phyloP scores from a whole-genome alignment of 148 eudicot species.

The Vaccinium vitisidaea region DNA sequence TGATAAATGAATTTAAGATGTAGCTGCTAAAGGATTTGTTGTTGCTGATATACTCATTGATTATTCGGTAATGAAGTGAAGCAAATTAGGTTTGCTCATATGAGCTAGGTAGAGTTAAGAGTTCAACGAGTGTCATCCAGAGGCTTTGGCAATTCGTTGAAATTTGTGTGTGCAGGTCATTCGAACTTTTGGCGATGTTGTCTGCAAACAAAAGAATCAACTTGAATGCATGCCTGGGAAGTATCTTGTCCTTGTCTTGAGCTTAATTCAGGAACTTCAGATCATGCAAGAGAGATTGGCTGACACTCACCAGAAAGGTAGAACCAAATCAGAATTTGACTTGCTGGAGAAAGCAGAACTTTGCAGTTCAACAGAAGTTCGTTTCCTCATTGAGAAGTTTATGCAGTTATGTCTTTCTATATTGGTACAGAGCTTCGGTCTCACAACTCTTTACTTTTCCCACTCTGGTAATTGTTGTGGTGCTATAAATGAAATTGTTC shows the following conservation, averaged over 20 bases:
- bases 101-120: neutral
- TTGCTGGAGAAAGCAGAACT: conserved; percentile 26
- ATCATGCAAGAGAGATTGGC: conserved; percentile 47
- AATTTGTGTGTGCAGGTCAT: conserved; percentile 52
- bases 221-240: conserved; percentile 52
- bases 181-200: conserved; percentile 37
- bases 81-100: neutral
- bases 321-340: conserved; percentile 22
- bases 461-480: neutral
- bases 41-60: neutral
- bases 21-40: neutral
- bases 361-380: conserved; percentile 21
- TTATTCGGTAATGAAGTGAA: neutral
- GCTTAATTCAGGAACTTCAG: conserved; percentile 77
- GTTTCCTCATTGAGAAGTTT: conserved; percentile 46
- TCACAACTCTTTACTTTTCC: neutral
- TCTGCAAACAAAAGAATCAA: conserved; percentile 39
- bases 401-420: conserved; percentile 37
- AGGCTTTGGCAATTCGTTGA: neutral
- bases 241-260: conserved; percentile 62
- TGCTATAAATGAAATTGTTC: conserved; percentile 11
- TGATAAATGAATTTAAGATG: neutral
- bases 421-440: conserved; percentile 48
- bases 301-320: conserved; percentile 23
- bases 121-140: neutral